Evolutionary conservation across 495 filamentous ascomycete species (phyloP).

Genomic region (Tirmania nivea): DNA sequence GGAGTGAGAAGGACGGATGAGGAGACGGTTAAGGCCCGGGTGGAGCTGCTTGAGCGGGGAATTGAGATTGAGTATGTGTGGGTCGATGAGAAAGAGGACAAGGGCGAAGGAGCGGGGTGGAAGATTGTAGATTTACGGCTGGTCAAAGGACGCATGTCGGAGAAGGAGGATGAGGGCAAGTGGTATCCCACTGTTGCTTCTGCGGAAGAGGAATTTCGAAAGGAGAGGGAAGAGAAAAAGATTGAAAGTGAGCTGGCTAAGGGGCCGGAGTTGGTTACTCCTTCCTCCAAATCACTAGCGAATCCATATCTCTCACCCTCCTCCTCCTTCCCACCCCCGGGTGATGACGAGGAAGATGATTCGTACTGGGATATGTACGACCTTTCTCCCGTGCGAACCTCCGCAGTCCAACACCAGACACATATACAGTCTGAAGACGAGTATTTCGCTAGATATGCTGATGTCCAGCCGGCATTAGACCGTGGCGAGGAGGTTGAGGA

Average conservation of each 20-base stretch:
- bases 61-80: conserved; percentile 37
- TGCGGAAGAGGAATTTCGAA: conserved; percentile 20
- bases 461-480: conserved; percentile 72
- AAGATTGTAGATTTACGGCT: conserved; percentile 58
- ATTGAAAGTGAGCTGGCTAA: neutral
- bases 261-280: conserved; percentile 1
- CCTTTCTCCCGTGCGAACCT: conserved; percentile 56
- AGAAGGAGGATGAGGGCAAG: conserved; percentile 5
- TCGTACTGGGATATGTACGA: conserved; percentile 94
- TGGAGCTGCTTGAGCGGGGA: conserved; percentile 23
- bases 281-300: conserved; percentile 4
- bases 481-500: neutral
- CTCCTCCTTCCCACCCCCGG: conserved; percentile 11
- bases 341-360: conserved; percentile 58
- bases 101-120: conserved; percentile 54
- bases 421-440: conserved; percentile 35
- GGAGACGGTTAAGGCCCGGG: conserved; percentile 54
- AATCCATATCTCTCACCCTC: neutral
- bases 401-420: conserved; percentile 26
- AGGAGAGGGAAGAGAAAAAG: neutral
- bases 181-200: conserved; percentile 11
- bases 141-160: conserved; percentile 23
- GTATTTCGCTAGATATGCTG: conserved; percentile 72
- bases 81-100: conserved; percentile 40
- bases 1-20: conserved; percentile 55